Base-by-base conservation (phyloP, 129 eudicot genomes). In the Calendula officinalis region DNA sequence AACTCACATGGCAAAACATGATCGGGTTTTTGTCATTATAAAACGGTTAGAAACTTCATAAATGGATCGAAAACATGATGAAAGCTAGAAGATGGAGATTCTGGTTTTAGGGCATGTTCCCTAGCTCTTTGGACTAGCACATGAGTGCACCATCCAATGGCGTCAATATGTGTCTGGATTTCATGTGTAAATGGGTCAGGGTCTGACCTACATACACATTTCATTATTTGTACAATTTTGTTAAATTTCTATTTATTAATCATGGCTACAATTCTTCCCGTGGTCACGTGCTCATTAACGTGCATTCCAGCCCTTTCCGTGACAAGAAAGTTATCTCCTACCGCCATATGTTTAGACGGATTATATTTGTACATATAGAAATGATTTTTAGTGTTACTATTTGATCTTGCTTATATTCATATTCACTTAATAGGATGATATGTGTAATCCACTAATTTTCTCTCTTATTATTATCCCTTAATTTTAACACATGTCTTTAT, bases 251-350 rank as follows among this genome's bases (percentile, higher is more conserved):
- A 32, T 9, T 30, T 33, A 11, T 33, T 32, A 55, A 33, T 32
- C 41, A 55, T 5, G 62, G 10, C 34, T 30, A 41, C 51, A 42
- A 59, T 12, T 22, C 4, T 15, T 42, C 33, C 8, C 7, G 45
- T 47, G 17, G 14, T 64, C 33, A 47, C 56, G 56, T 47, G 57
- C 35, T 47, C 1, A 14, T 64, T 45, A n/a, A 47, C 68, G 42
- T 62, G 68, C 48, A 11, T 62, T 59, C 59, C 41, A 60, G 35
- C 49, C 40, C 51, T 42, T 47, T 34, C 34, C 57, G 52, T 60
- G 66, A 64, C 45, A 48, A 3, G 35, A 47, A 47, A 64, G 66
- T 11, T 22, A 60, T 53, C 38, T 52, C 36, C 37, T 27, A 53
- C 27, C 14, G 27, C 13, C 7, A 3, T 27, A 2, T 30, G 4